phyloP scores from a whole-genome alignment of 192 early-diverging fungal genomes.

The Coemansia javaensis region DNA sequence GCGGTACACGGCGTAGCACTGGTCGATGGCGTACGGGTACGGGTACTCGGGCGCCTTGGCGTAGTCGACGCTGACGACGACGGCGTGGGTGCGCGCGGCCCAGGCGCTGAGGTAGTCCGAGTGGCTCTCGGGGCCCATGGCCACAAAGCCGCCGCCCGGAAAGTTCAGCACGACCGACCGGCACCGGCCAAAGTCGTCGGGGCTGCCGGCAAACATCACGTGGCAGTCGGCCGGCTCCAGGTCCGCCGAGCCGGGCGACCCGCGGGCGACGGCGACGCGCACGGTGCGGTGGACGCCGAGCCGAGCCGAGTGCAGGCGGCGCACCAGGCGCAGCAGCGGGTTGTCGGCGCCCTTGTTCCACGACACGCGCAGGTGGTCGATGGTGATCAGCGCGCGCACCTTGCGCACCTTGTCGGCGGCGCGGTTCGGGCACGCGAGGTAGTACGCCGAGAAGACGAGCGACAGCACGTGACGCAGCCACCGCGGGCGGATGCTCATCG shows the following conservation, averaged over 20 bases:
- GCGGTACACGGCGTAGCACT: slow-evolving; percentile 86
- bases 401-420: slow-evolving; percentile 83
- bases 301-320: slow-evolving; percentile 10
- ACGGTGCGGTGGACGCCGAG: slow-evolving; percentile 15
- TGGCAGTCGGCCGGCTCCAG: slow-evolving; percentile 43
- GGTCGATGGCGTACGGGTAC: slow-evolving; percentile 85
- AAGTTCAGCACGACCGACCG: slow-evolving; percentile 57
- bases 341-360: slow-evolving; percentile 77
- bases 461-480: slow-evolving; percentile 70
- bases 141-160: slow-evolving; percentile 87
- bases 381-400: slow-evolving; percentile 68
- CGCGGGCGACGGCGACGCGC: background rate
- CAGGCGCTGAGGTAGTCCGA: slow-evolving; percentile 77
- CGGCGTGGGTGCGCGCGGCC: slow-evolving; percentile 67
- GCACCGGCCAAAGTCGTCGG: slow-evolving; percentile 20
- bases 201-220: slow-evolving; percentile 56
- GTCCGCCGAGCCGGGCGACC: background rate
- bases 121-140: slow-evolving; percentile 85
- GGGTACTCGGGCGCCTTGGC: slow-evolving; percentile 94
- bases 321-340: slow-evolving; percentile 24
- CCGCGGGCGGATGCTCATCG: slow-evolving; percentile 72
- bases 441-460: slow-evolving; percentile 73
- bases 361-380: slow-evolving; percentile 80
- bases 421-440: slow-evolving; percentile 77
- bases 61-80: slow-evolving; percentile 83